These are phyloP conservation scores for Suillus occidentalis DNA, from an alignment of 768 basidiomycete species.

Conservation along the genomic window DNA sequence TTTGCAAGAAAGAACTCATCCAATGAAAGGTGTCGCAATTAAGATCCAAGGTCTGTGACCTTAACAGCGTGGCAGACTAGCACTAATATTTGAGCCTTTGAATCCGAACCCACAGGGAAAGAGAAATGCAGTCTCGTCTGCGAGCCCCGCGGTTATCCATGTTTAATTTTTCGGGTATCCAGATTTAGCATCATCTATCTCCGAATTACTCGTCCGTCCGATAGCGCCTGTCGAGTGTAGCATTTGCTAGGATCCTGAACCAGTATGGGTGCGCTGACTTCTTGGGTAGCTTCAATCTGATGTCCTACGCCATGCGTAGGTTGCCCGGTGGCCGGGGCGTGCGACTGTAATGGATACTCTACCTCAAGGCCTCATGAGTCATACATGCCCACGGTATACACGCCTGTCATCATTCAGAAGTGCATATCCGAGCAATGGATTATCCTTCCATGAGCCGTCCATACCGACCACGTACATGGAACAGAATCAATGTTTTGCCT, in stretches of 20 bases:
- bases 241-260: not conserved
- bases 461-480: not conserved
- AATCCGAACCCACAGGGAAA: not conserved
- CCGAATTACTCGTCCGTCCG: not conserved
- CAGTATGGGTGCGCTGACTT: not conserved
- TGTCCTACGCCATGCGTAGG: not conserved
- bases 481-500: not conserved
- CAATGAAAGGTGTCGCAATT: not conserved
- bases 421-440: not conserved
- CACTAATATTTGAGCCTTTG: not conserved
- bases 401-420: not conserved
- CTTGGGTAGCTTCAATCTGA: not conserved
- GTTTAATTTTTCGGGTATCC: not conserved
- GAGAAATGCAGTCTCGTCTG: not conserved
- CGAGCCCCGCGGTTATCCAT: not conserved
- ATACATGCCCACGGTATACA: not conserved
- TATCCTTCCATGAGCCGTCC: not conserved
- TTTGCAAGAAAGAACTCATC: not conserved
- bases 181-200: not conserved
- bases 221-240: not conserved
- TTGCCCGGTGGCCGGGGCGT: not conserved
- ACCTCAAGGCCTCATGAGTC: not conserved
- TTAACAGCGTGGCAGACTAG: not conserved
- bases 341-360: not conserved
- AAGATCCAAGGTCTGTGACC: not conserved